Conservation (phyloP, 345 rosid genomes). For the Gossypium rotundifolium region DNA sequence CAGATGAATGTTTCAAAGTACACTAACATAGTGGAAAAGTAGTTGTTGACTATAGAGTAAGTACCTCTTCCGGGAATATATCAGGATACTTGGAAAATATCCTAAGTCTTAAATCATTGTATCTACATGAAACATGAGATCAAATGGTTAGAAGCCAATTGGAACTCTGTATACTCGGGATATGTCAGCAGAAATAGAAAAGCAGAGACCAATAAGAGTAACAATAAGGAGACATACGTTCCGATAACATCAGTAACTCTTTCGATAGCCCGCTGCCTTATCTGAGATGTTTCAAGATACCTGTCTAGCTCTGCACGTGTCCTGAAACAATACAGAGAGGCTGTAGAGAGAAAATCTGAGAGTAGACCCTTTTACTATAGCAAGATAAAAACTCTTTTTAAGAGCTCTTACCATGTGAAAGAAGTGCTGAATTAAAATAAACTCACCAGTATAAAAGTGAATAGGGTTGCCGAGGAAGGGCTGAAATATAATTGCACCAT, state of each 20-base stretch:
- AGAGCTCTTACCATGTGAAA: background rate
- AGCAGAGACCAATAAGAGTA: conserved; percentile 5
- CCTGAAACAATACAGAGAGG: conserved; percentile 58
- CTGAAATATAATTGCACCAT: conserved; percentile 87
- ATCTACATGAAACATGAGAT: conserved; percentile 37
- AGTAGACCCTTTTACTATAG: conserved; percentile 34
- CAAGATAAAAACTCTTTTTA: conserved; percentile 10
- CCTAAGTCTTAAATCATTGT: conserved; percentile 64
- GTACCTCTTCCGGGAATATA: conserved; percentile 87
- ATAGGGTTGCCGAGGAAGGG: conserved; percentile 86
- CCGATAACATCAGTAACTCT: conserved; percentile 79
- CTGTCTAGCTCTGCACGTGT: conserved; percentile 81
- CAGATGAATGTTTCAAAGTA: background rate
- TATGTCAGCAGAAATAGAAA: background rate
- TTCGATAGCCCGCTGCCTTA: conserved; percentile 86
- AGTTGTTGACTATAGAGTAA: background rate
- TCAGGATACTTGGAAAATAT: conserved; percentile 88
- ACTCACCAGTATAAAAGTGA: conserved; percentile 79
- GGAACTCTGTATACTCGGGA: background rate
- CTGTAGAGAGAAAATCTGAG: conserved; percentile 52
- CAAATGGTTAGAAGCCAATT: background rate
- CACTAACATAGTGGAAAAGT: background rate
- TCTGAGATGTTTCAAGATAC: conserved; percentile 94
- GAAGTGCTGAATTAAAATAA: background rate
- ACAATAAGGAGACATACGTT: conserved; percentile 47